Percentiles rank a stretch among this genome's conserved stretches.
Conservation (phyloP, 176 grass and related monocot genomes). For the Neostapfia colusana region DNA sequence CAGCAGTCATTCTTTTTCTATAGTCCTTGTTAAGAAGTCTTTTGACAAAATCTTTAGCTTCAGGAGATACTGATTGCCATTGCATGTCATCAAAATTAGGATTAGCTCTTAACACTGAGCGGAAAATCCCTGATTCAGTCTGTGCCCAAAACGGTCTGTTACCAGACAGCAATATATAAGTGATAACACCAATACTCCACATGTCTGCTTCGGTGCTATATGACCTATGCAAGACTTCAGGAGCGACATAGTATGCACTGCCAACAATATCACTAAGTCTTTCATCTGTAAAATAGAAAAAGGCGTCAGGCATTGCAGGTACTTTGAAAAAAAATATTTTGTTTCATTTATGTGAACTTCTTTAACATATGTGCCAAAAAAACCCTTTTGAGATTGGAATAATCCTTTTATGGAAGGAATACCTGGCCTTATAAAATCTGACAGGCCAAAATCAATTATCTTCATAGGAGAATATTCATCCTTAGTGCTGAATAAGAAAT, state of each 20-base stretch:
- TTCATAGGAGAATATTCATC: slow-evolving; percentile 95
- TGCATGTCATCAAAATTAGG: slow-evolving; percentile 89
- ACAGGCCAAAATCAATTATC: slow-evolving; percentile 98
- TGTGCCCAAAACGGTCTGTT: slow-evolving; percentile 97
- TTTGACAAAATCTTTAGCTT: slow-evolving; percentile 98
- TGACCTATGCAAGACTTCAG: slow-evolving; percentile 93
- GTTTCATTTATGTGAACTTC: background rate
- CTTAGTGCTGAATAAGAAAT: slow-evolving; percentile 86
- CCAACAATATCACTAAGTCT: slow-evolving; percentile 99
- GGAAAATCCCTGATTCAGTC: slow-evolving; percentile 99
- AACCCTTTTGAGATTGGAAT: slow-evolving; percentile 10
- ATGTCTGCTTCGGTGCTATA: slow-evolving; percentile 98
- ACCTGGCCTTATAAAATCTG: slow-evolving; percentile 97
- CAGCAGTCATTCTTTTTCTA: slow-evolving; percentile 98
- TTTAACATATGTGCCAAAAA: slow-evolving; percentile 9
- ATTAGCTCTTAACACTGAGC: slow-evolving; percentile 90
- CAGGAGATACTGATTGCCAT: slow-evolving; percentile 76
- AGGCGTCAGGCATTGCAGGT: slow-evolving; percentile 16
- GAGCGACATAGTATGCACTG: slow-evolving; percentile 98
- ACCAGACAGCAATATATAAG: slow-evolving; percentile 93
- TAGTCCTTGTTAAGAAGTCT: slow-evolving; percentile 97
- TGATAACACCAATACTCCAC: slow-evolving; percentile 98
- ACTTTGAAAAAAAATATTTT: background rate
- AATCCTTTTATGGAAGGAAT: slow-evolving; percentile 31
- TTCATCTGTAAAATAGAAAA: slow-evolving; percentile 72